Percentiles rank a stretch among this genome's conserved stretches.
These are phyloP conservation scores for Kodamaea kaohsiungensis DNA, from an alignment of 805 yeast genomes.

Conservation along the genomic window DNA sequence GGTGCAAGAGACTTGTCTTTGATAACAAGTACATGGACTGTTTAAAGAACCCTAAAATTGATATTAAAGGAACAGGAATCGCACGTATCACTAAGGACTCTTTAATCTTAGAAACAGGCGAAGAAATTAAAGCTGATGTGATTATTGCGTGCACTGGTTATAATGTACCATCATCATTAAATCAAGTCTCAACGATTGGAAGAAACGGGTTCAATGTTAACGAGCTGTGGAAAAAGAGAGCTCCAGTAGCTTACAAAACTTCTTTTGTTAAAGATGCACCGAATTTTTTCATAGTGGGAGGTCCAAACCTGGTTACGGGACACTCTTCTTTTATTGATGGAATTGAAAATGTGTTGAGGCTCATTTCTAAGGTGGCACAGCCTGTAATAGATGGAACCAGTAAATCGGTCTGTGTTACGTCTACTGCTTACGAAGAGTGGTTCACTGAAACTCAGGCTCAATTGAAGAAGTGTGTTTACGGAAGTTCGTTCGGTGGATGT, in stretches of 20 bases:
- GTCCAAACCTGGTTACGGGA: conserved; percentile 46
- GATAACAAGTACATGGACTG: conserved; percentile 38
- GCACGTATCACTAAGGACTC: conserved; percentile 28
- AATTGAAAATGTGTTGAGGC: conserved; percentile 33
- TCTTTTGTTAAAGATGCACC: conserved; percentile 34
- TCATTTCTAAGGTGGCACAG: conserved; percentile 22
- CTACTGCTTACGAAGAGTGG: conserved; percentile 37
- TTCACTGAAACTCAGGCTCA: conserved; percentile 25
- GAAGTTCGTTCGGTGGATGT: conserved; percentile 42
- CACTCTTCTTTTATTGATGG: conserved; percentile 43
- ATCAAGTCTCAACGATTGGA: conserved; percentile 25
- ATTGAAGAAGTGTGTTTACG: conserved; percentile 34
- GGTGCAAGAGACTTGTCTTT: conserved; percentile 42
- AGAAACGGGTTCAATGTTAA: conserved; percentile 22
- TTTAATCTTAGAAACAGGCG: conserved; percentile 30
- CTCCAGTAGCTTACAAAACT: conserved; percentile 39
- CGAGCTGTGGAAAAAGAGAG: conserved; percentile 31
- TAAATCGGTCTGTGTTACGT: conserved; percentile 31
- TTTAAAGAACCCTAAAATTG: conserved; percentile 31
- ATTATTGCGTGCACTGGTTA: conserved; percentile 47
- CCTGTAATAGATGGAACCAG: conserved; percentile 29
- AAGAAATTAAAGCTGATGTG: conserved; percentile 34
- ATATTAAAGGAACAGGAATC: conserved; percentile 23
- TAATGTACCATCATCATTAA: conserved; percentile 21
- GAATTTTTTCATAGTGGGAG: conserved; percentile 36